phyloP scores from a whole-genome alignment of 139 green algal species.

The Chlamydomonas applanata region DNA sequence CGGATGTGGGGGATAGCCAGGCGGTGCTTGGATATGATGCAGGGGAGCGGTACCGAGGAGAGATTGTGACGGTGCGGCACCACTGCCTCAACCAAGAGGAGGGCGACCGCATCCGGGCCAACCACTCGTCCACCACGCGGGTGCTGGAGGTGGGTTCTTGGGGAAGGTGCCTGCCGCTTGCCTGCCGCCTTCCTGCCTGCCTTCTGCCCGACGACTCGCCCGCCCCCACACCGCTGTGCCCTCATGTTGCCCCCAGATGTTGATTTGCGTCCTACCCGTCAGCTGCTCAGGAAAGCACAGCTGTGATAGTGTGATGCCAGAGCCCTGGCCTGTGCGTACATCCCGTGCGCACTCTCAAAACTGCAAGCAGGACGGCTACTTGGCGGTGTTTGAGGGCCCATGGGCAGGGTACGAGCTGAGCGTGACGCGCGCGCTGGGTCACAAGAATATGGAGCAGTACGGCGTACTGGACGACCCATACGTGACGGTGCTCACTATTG shows the following conservation, averaged over 20 bases:
- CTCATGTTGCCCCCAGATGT: too few species aligned
- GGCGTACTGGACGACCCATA: constrained; percentile 38
- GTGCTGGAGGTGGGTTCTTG: constrained; percentile 19
- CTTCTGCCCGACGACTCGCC: too few species aligned
- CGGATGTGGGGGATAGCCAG: constrained; percentile 61
- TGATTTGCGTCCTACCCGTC: too few species aligned
- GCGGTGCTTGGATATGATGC: constrained; percentile 50
- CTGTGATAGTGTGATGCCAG: too few species aligned
- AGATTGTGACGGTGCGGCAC: constrained; percentile 28
- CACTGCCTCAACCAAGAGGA: constrained; percentile 28
- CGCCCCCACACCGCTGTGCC: too few species aligned
- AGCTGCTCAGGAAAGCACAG: too few species aligned
- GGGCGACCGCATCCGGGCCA: constrained; percentile 21
- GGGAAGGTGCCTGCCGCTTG: too few species aligned
- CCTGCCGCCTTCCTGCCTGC: too few species aligned
- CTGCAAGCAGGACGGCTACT: constrained; percentile 19
- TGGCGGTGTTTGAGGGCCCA: constrained; percentile 28
- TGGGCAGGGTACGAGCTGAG: constrained; percentile 57
- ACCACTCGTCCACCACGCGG: constrained; percentile 5
- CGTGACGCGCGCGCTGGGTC: constrained; percentile 66
- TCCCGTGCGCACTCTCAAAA: too few species aligned
- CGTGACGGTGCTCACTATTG: constrained; percentile 29
- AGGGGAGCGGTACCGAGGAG: constrained; percentile 5
- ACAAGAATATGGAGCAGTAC: constrained; percentile 40
- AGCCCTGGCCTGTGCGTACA: too few species aligned